Conservation (phyloP, 768 basidiomycete species). For the Pleurotus tuoliensis region DNA sequence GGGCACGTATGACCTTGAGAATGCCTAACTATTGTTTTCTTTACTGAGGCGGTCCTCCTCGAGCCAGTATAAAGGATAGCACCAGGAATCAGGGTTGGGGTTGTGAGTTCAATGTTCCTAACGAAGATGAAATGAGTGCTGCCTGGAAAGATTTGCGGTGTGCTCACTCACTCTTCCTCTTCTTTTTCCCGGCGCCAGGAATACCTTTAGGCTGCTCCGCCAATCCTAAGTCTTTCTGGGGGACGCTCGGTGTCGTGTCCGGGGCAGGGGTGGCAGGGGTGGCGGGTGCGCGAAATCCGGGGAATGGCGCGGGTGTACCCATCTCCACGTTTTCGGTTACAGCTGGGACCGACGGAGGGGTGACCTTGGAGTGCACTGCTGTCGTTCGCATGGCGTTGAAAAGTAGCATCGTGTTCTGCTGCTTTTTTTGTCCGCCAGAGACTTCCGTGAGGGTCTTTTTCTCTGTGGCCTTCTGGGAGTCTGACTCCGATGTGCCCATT, state of each 20-base stretch:
- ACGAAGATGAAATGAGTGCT: neutral
- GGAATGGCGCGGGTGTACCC: conserved; percentile 19
- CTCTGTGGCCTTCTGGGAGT: conserved; percentile 17
- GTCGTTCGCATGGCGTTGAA: conserved; percentile 80
- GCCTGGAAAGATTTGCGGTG: neutral
- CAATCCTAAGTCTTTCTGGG: conserved; percentile 26
- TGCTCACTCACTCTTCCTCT: conserved; percentile 62
- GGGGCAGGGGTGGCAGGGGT: conserved; percentile 33
- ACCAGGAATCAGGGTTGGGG: neutral
- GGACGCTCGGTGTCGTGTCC: conserved; percentile 27
- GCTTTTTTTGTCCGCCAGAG: conserved; percentile 41
- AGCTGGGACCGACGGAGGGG: conserved; percentile 38
- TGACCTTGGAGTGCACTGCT: conserved; percentile 60
- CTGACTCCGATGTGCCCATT: conserved; percentile 12
- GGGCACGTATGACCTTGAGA: too few relatives aligned
- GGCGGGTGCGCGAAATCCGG: conserved; percentile 26
- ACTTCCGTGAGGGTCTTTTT: conserved; percentile 16
- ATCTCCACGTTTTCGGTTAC: conserved; percentile 28
- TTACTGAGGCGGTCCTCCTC: neutral
- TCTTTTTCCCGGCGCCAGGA: conserved; percentile 61
- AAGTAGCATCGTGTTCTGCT: conserved; percentile 66
- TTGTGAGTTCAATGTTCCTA: conserved; percentile 10
- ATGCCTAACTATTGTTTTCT: neutral
- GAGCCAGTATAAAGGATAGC: neutral
- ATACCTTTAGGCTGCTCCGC: conserved; percentile 50